Base-by-base conservation (phyloP, 176 grass and related monocot genomes). In the Pontederia crassipes region DNA sequence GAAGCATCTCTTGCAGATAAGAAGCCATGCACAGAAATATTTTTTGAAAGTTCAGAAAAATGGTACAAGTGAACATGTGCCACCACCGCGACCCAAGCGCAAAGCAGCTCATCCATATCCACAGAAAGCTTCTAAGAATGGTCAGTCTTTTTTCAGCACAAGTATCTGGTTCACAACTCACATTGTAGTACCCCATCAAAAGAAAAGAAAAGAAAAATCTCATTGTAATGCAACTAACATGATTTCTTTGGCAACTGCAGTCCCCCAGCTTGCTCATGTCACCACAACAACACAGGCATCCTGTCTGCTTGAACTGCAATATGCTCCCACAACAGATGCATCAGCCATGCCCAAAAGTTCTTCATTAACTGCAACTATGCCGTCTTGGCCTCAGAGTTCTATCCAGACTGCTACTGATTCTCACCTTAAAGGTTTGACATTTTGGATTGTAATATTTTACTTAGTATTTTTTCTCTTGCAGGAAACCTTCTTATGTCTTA, bases 31-130 rank as follows among this genome's bases (percentile, higher is more conserved):
- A 20, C 94, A 99, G 20, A 99, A 99, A 46, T 99, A 99, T 58
- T 99, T 92, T 64, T 40, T 92, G 52, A 99, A 99, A 71, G 79
- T 89, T 79, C 79, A 93, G 64, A 93, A 93, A 61, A 93, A 75
- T 63, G 93, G 93, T 55, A 75, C 74, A 15, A 80, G 80, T 3
- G 87, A 99, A 64, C 94, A 99, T 77, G 74, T 99, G 48, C 94
- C 94, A 18, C 94, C 94, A 55, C 94, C 94, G 46, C 79, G 94
- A 14, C 94, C 94, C 35, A 99, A 99, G 80, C 72, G 88, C 29
- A 99, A 93, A 75, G 94, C 94, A 55, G 81, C 88, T 16, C 88
- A 99, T 83, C 88, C 94, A 72, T 99, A 99, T 73, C 94, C 94
- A 35, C 94, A 99, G 51, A 99, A 99, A 68, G 94, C 94, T 16